Conservation (phyloP, 2,329 filamentous ascomycete species). For the Amauroascus niger region DNA sequence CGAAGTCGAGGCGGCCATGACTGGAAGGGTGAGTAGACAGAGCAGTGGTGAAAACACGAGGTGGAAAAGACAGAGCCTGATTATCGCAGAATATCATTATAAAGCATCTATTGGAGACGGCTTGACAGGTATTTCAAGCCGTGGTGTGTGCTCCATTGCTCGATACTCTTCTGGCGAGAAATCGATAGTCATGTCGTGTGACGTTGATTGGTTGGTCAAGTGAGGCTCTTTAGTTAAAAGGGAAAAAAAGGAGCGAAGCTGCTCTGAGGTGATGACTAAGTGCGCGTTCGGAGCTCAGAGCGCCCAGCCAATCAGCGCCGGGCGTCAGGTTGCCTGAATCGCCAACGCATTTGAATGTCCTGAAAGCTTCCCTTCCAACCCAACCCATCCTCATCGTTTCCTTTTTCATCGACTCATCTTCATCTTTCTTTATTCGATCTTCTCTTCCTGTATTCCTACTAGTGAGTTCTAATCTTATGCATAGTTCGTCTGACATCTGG, state of each 20-base stretch:
- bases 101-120: neutral
- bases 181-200: neutral
- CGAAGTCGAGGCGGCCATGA: conserved; percentile 4
- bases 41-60: neutral
- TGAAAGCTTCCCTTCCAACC: conserved; percentile 7
- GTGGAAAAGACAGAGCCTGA: neutral
- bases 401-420: neutral
- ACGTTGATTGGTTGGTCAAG: conserved; percentile 7
- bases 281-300: neutral
- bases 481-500: neutral
- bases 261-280: conserved; percentile 4
- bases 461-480: neutral
- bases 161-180: neutral
- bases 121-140: neutral
- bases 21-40: neutral
- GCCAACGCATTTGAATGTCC: conserved; percentile 7
- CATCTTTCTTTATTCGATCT: neutral
- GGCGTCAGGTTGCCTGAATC: neutral
- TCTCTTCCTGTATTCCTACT: conserved; percentile 5
- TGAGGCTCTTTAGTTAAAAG: no score
- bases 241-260: neutral
- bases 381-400: neutral
- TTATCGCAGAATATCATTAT: neutral
- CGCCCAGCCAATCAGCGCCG: neutral
- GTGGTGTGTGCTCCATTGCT: neutral